Evolutionary conservation across 768 basidiomycete species (phyloP), one percentile per base, ranked within the genome.

Genomic region (Rhodotorula diobovata): DNA sequence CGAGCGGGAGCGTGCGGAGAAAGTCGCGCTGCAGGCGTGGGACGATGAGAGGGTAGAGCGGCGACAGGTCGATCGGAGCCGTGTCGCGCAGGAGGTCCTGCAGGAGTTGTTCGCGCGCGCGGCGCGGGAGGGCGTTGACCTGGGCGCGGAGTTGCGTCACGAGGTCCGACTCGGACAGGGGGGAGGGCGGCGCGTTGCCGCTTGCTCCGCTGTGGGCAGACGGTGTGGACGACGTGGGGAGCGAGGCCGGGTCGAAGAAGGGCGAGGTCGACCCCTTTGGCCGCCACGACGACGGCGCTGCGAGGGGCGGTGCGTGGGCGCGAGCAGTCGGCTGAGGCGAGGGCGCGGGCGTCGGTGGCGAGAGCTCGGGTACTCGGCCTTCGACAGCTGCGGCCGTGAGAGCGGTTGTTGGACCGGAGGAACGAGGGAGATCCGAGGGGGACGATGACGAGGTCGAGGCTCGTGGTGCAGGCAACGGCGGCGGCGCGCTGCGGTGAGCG

Each of bases 1-100:
- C 93, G 25, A 84, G 80, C 10, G 87, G 87, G 28, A 88, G 80
- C 50, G 87, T 85, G 18, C 81, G 77, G 55, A 83, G 80, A 75
- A 84, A 84, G 63, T 79, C 78, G 25, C 77, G 68, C 55, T 77
- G 74, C 46, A 79, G 74, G 15, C 76, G 72, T 0, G 78, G 78
- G 1, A 63, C 62, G 70, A 79, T 77, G 53, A 74, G 67, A 9
- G 62, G 66, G 14, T 71, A 60, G 2, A 77, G 67, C 10, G 71
- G 70, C 23, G 67, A 67, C 14, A 77, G 68, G 51, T 72, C 66
- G 3, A 66, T 48, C 5, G 68, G 63, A 16, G 63, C 7, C 14
- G 74, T 63, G 55, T 75, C 74, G 65, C 28, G 25, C 21, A 75
- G 50, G 61, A 75, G 67, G 35, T 41, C 39, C 9, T 61, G 30